phyloP scores from a whole-genome alignment of 2,329 filamentous ascomycete genomes.

The Xylaria sp. region DNA sequence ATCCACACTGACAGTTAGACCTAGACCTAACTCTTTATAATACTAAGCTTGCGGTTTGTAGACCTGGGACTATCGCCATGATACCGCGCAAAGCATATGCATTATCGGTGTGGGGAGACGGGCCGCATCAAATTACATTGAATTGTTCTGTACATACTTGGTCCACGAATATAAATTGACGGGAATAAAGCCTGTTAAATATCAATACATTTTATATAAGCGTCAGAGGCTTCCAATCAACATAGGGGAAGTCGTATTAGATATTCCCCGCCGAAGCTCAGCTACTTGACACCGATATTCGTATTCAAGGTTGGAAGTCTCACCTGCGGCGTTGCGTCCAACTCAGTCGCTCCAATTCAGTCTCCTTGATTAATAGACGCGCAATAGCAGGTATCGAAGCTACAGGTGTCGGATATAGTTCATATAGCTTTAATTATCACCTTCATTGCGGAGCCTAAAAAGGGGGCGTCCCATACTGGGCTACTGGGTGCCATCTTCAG shows the following conservation, averaged over 20 bases:
- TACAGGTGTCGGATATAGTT: constrained; percentile 46
- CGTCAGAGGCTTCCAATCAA: constrained; percentile 51
- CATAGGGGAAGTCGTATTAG: constrained; percentile 56
- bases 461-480: constrained; percentile 30
- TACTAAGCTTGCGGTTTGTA: too few relatives aligned
- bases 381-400: constrained; percentile 39
- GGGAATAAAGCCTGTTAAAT: neutral
- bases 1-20: neutral
- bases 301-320: constrained; percentile 27
- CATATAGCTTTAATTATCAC: constrained; percentile 41
- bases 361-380: constrained; percentile 30
- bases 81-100: neutral
- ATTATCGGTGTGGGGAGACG: neutral
- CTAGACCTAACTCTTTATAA: neutral
- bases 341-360: constrained; percentile 19
- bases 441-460: constrained; percentile 13
- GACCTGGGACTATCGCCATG: neutral
- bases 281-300: constrained; percentile 26
- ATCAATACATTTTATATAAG: constrained; percentile 55
- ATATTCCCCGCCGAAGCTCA: constrained; percentile 43
- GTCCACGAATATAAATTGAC: neutral
- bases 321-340: constrained; percentile 27
- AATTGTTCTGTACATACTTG: neutral
- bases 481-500: constrained; percentile 45
- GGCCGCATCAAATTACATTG: neutral